Conservation (phyloP, 305 asterid species). For the Withania somnifera region DNA sequence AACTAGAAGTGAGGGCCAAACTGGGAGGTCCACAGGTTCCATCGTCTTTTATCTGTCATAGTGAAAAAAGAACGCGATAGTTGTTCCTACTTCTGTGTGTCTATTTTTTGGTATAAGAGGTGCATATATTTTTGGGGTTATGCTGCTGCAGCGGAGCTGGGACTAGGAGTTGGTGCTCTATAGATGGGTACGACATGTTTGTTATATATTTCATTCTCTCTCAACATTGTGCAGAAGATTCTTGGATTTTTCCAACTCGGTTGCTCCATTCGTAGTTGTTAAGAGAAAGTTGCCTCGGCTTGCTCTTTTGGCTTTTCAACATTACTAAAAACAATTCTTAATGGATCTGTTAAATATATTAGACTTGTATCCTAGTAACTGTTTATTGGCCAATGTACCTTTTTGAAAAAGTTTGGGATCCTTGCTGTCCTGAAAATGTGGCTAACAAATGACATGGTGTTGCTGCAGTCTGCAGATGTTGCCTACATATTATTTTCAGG, state of each 20-base stretch:
- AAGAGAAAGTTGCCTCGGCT: conserved; percentile 59
- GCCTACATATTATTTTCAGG: not conserved
- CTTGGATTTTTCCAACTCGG: conserved; percentile 64
- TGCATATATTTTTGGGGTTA: conserved; percentile 23
- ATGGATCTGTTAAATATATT: not conserved
- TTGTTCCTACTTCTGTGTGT: conserved; percentile 20
- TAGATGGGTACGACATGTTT: conserved; percentile 47
- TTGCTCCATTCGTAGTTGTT: conserved; percentile 83
- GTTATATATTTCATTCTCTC: conserved; percentile 47
- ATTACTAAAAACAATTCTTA: conserved; percentile 13
- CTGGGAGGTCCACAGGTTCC: not conserved
- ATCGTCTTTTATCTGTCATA: not conserved
- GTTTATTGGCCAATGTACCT: conserved; percentile 8
- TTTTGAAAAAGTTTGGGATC: not conserved
- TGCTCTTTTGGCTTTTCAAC: conserved; percentile 31
- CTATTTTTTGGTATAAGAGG: conserved; percentile 16
- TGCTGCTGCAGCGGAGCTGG: conserved; percentile 46
- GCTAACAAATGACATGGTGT: conserved; percentile 11
- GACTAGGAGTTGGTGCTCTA: conserved; percentile 34
- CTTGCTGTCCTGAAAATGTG: not conserved
- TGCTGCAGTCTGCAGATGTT: conserved; percentile 25
- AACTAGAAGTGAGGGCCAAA: not conserved
- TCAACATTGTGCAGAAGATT: conserved; percentile 70
- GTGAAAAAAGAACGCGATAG: conserved; percentile 11
- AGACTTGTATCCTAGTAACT: conserved; percentile 3